A percentile compares a stretch with the other conserved stretches of the same genome.
Conservation (phyloP, 352 stramenopile genomes). For the Pilasporangium apinafurcum region DNA sequence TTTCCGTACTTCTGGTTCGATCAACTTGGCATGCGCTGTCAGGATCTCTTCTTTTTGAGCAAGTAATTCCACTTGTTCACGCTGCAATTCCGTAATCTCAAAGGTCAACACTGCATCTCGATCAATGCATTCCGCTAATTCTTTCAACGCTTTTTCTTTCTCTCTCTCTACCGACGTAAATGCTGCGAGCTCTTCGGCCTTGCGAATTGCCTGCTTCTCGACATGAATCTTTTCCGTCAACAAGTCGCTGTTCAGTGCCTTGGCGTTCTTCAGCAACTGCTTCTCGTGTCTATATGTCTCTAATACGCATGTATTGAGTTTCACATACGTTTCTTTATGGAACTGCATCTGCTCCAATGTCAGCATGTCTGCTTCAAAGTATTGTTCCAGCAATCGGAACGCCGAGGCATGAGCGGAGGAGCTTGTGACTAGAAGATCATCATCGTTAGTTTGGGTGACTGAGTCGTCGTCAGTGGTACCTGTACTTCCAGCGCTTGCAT, state of each 20-base stretch:
- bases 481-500: too few species aligned
- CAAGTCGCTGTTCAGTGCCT: slow-evolving; percentile 80
- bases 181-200: slow-evolving; percentile 68
- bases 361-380: slow-evolving; percentile 81
- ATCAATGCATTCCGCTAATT: slow-evolving; percentile 70
- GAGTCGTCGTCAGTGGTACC: too few species aligned
- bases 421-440: slow-evolving; percentile 24
- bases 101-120: slow-evolving; percentile 81
- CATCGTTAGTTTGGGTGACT: too few species aligned
- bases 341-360: slow-evolving; percentile 72
- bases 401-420: slow-evolving; percentile 58
- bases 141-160: slow-evolving; percentile 71
- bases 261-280: slow-evolving; percentile 68
- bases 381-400: slow-evolving; percentile 76
- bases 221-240: slow-evolving; percentile 82
- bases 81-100: slow-evolving; percentile 84
- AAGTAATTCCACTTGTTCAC: slow-evolving; percentile 67
- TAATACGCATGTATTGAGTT: slow-evolving; percentile 62
- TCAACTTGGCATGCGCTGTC: slow-evolving; percentile 68
- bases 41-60: slow-evolving; percentile 71
- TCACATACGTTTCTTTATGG: slow-evolving; percentile 77
- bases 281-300: slow-evolving; percentile 83
- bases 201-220: slow-evolving; percentile 84
- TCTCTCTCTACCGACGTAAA: slow-evolving; percentile 74
- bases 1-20: slow-evolving; percentile 80